Conservation (phyloP, 768 basidiomycete species). For the Lactarius sanguifluus region DNA sequence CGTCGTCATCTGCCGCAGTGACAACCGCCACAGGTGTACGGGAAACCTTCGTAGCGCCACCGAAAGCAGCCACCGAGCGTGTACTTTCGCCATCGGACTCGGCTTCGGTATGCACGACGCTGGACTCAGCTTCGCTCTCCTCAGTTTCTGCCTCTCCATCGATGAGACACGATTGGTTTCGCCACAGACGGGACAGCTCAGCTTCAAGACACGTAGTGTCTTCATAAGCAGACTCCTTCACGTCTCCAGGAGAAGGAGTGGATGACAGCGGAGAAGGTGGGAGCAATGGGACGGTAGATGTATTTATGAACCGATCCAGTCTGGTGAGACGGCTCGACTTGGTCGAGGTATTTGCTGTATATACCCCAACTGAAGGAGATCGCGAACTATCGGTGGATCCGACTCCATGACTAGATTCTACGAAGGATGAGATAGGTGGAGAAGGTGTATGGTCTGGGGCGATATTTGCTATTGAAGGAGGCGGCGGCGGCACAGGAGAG, state of each 20-base stretch:
- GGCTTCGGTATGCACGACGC: conserved; percentile 28
- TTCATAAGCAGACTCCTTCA: not conserved
- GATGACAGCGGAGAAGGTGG: conserved; percentile 14
- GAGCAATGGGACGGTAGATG: not conserved
- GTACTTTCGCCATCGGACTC: conserved; percentile 26
- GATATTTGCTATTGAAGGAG: not conserved
- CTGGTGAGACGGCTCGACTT: not conserved
- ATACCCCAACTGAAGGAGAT: not conserved
- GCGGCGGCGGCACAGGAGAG: not conserved
- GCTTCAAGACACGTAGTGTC: conserved; percentile 4
- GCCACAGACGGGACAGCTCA: conserved; percentile 16
- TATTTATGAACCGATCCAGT: conserved; percentile 1
- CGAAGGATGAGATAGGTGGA: not conserved
- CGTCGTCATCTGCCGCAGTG: conserved; percentile 5
- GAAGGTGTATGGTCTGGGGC: not conserved
- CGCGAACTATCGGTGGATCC: not conserved
- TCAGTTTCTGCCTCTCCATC: conserved; percentile 26
- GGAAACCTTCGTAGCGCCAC: not conserved
- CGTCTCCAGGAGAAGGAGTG: conserved; percentile 2
- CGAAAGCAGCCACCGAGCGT: not conserved
- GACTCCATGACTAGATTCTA: not conserved
- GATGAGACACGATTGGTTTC: conserved; percentile 2
- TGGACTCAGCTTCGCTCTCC: conserved; percentile 29
- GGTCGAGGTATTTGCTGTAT: not conserved
- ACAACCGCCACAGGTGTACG: conserved; percentile 5